Evolutionary conservation across 129 eudicot species (phyloP), one percentile per base, ranked within the genome.

Genomic region (Lonicera japonica): DNA sequence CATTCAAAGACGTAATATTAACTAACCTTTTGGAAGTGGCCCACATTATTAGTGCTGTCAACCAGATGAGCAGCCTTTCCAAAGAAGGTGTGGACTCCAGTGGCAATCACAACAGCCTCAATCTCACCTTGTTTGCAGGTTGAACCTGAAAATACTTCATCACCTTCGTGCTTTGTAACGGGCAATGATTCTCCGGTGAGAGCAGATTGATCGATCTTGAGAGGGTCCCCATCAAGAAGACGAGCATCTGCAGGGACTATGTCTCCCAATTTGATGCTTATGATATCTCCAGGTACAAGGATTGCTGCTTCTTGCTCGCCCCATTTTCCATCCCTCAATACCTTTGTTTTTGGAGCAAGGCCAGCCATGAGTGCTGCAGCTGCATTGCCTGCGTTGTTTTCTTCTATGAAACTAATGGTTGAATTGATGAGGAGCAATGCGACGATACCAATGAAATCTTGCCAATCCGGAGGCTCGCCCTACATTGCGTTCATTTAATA

Each of bases 391-490:
- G 96, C 96, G 59, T 79, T 88, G 85, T 88, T 88, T 69, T 88
- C 94, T 55, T 88, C 96, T 14, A 84, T 69, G 73, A 84, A 88
- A 65, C 96, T 88, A 5, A 88, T 85, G 51, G 96, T 88, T n/a
- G 96, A 88, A 77, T 88, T 88, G 72, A 88, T 88, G 48, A 88
- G 11, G 8, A 88, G 71, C 76, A 88, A 61, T 41, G 82, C 68
- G 8, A 80, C 64, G 51, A 88, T 88, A 25, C 96, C 96, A 19
- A 84, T 76, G 66, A 84, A 88, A 53, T 88, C 96, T 79, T 84
- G 96, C 96, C 96, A 88, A 73, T 88, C 96, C 53, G 96, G 94
- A 36, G 94, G 94, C 65, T 66, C 79, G 11, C 94, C 94, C 96
- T 88, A 86, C 60, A 77, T 60, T 29, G 52, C 22, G 7, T 39